Evolutionary conservation across 306 rosid genomes (phyloP).

Genomic region (Herpetospermum pedunculosum): DNA sequence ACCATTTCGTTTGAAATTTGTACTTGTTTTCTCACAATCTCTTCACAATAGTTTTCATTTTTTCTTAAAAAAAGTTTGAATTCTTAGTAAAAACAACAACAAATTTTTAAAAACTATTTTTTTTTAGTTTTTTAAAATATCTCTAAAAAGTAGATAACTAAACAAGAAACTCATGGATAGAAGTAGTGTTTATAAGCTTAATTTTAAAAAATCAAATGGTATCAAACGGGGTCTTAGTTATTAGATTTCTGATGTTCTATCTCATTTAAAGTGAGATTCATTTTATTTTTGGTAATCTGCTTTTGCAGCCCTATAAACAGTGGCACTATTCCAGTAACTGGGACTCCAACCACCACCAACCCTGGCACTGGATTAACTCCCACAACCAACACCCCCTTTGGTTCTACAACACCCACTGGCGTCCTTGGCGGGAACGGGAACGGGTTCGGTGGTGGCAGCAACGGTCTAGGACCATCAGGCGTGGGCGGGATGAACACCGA

Average conservation of each 20-base stretch:
- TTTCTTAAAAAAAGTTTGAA: too few species aligned
- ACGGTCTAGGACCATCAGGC: neutral
- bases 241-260: neutral
- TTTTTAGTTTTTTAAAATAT: too few species aligned
- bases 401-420: constrained; percentile 1
- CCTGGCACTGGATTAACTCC: neutral
- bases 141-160: too few species aligned
- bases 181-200: too few species aligned
- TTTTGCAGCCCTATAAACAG: constrained; percentile 7
- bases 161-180: too few species aligned
- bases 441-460: constrained; percentile 2
- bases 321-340: neutral
- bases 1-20: neutral
- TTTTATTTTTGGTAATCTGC: neutral
- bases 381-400: constrained; percentile 9
- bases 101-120: too few species aligned
- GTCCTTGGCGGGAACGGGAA: constrained; percentile 8
- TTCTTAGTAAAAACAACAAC: too few species aligned
- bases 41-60: too few species aligned
- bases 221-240: too few species aligned
- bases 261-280: neutral
- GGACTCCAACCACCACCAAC: constrained; percentile 14
- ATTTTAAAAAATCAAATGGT: too few species aligned
- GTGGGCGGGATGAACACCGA: constrained; percentile 10
- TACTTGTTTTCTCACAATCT: too few species aligned